Evolutionary conservation across 1,284 basidiomycete species (phyloP).

Genomic region (Phylloporus gajari): DNA sequence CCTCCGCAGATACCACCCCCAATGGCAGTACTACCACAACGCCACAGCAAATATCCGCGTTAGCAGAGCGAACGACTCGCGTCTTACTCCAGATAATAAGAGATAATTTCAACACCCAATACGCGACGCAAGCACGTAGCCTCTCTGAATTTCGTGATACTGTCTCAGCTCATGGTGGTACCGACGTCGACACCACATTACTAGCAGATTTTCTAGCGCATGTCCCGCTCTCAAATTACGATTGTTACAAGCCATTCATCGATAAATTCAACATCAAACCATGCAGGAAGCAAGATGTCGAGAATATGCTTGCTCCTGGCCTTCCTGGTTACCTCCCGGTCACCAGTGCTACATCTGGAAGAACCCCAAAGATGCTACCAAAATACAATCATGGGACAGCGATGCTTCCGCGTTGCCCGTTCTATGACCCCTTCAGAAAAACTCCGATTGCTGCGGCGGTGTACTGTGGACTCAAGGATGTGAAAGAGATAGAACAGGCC

Average conservation of each 20-base stretch:
- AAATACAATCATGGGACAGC: not conserved
- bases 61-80: too few relatives aligned
- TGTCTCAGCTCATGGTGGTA: constrained; percentile 10
- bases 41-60: too few relatives aligned
- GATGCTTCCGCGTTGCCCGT: not conserved
- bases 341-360: constrained; percentile 3
- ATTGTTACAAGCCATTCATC: constrained; percentile 29
- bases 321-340: not conserved
- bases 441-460: not conserved
- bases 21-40: too few relatives aligned
- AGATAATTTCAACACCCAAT: constrained; percentile 26
- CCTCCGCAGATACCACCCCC: too few relatives aligned
- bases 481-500: constrained; percentile 21
- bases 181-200: constrained; percentile 8
- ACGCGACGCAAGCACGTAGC: constrained; percentile 5
- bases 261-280: constrained; percentile 23
- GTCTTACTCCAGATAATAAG: too few relatives aligned
- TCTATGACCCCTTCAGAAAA: not conserved
- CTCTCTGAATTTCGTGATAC: constrained; percentile 24
- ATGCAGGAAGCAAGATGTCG: constrained; percentile 13
- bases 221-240: constrained; percentile 27
- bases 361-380: not conserved
- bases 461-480: constrained; percentile 17
- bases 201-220: constrained; percentile 21
- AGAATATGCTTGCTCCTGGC: constrained; percentile 11